phyloP scores from a whole-genome alignment of 2,329 filamentous ascomycete genomes.

The Stachybotrys chlorohalonatus region DNA sequence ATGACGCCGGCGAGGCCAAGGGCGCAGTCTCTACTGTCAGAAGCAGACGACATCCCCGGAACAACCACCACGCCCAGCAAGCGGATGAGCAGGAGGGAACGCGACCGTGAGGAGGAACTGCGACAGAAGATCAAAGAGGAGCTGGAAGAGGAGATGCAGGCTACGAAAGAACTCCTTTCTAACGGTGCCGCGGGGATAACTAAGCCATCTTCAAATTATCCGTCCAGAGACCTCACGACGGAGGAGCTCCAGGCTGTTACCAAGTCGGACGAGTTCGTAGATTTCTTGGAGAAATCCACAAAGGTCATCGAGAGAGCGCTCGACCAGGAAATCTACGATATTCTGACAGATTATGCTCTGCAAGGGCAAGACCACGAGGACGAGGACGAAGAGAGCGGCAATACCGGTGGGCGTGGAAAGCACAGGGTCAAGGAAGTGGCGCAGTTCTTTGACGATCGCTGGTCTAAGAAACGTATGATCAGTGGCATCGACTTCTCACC shows the following conservation, averaged over 20 bases:
- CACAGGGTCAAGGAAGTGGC: slow-evolving; percentile 76
- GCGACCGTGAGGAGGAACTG: slow-evolving; percentile 81
- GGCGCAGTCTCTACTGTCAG: slow-evolving; percentile 36
- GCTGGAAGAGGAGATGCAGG: slow-evolving; percentile 84
- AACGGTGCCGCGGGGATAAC: slow-evolving; percentile 27
- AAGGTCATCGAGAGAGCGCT: slow-evolving; percentile 95
- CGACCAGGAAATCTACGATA: slow-evolving; percentile 86
- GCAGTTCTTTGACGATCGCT: slow-evolving; percentile 90
- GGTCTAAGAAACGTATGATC: slow-evolving; percentile 97
- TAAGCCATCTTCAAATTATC: slow-evolving; percentile 47
- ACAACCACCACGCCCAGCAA: slow-evolving; percentile 56
- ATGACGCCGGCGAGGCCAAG: slow-evolving; percentile 40
- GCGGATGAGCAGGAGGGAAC: slow-evolving; percentile 67
- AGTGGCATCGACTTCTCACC: slow-evolving; percentile 92
- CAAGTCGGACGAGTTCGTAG: slow-evolving; percentile 84
- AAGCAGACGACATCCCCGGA: slow-evolving; percentile 50
- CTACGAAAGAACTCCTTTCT: slow-evolving; percentile 51
- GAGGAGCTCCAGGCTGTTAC: slow-evolving; percentile 90
- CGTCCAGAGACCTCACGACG: slow-evolving; percentile 66
- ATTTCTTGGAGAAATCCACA: slow-evolving; percentile 90
- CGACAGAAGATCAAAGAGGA: slow-evolving; percentile 76
- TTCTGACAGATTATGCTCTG: slow-evolving; percentile 87
- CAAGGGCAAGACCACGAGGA: slow-evolving; percentile 68
- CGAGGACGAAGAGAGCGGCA: slow-evolving; percentile 69
- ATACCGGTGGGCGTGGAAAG: slow-evolving; percentile 60